These are phyloP conservation scores for Pseudotsuga menziesii DNA, from an alignment of 75 land plant genomes.

Conservation along the genomic window DNA sequence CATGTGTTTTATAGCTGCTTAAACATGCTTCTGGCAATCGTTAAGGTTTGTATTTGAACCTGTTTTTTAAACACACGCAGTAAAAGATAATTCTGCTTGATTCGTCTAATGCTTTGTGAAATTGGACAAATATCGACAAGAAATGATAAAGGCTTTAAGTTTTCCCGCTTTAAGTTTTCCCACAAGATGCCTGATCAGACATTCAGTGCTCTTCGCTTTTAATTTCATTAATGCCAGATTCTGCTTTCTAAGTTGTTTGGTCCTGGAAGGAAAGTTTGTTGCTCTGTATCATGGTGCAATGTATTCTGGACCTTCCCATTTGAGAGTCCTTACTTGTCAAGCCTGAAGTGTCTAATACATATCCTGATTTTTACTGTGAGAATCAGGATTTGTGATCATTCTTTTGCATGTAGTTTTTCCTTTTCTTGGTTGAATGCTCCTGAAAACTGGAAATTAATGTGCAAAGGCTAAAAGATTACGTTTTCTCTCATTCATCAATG, in stretches of 20 bases:
- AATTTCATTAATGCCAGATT: not conserved
- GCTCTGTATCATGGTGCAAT: not conserved
- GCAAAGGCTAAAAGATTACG: not conserved
- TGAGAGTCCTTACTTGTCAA: not conserved
- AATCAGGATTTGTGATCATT: not conserved
- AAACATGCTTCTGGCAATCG: slow-evolving; percentile 72
- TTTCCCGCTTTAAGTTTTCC: not conserved
- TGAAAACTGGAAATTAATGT: not conserved
- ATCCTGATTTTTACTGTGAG: not conserved
- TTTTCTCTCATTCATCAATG: not conserved
- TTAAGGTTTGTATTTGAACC: slow-evolving; percentile 41
- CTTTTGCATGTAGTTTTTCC: not conserved
- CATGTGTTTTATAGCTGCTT: slow-evolving; percentile 81
- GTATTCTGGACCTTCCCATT: not conserved
- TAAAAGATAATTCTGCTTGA: not conserved
- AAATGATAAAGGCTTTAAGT: not conserved
- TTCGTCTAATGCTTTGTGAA: not conserved
- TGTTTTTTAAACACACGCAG: not conserved
- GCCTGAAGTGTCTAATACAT: not conserved
- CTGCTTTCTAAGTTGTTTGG: not conserved
- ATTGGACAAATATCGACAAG: too few relatives aligned
- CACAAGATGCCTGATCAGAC: not conserved
- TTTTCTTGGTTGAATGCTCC: not conserved
- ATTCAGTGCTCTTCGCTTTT: not conserved
- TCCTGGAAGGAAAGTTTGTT: not conserved